A percentile compares a stretch with the other conserved stretches of the same genome.
Evolutionary conservation across 2,329 filamentous ascomycete genomes (phyloP).

Genomic region (Fusarium pseudoanthophilum): DNA sequence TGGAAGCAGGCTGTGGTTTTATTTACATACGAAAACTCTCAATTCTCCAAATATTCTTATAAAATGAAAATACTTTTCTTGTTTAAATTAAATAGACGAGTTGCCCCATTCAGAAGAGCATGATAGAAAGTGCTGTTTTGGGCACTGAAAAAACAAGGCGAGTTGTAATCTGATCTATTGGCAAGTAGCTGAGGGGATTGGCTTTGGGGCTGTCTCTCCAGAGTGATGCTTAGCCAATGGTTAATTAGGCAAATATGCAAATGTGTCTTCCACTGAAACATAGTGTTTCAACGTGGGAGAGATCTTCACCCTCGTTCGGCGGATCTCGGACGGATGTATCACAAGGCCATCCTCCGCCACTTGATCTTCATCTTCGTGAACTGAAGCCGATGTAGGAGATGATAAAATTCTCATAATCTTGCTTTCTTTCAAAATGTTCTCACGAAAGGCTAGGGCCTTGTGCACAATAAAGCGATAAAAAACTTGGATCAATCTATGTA

Average conservation of each 20-base stretch:
- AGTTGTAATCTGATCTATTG: not conserved
- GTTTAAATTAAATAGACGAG: not conserved
- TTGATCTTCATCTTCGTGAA: not conserved
- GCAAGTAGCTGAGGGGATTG: fast-evolving
- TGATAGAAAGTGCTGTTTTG: not conserved
- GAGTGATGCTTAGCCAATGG: not conserved
- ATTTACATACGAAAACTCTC: fast-evolving
- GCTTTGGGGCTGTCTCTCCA: not conserved
- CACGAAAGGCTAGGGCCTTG: fast-evolving
- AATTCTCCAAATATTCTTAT: too few relatives aligned
- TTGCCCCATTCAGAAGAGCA: not conserved
- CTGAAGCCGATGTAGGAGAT: fast-evolving
- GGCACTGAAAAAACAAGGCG: not conserved
- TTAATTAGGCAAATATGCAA: not conserved
- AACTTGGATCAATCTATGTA: not conserved
- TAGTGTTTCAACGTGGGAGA: not conserved
- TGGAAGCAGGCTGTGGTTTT: not conserved
- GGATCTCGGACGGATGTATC: not conserved
- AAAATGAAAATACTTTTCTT: not conserved
- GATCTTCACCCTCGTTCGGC: not conserved
- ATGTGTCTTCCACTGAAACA: not conserved
- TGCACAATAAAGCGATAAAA: fast-evolving
- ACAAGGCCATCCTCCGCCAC: not conserved
- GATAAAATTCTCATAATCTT: fast-evolving
- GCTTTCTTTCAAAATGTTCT: fast-evolving